Base-by-base conservation (phyloP, 1,284 basidiomycete genomes). In the Fomes fomentarius region DNA sequence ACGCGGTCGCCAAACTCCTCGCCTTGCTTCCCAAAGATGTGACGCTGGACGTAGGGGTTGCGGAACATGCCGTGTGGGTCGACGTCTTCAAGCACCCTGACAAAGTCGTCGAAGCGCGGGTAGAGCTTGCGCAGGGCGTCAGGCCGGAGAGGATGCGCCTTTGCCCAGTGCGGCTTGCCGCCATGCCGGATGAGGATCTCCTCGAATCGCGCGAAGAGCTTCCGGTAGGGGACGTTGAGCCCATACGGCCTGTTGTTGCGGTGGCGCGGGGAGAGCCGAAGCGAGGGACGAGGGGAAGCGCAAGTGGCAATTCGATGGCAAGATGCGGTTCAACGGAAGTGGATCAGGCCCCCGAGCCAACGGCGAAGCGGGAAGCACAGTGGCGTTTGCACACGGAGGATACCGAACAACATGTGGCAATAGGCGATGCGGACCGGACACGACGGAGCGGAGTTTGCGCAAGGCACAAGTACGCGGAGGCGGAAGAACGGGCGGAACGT, bases 101-200 rank as follows among this genome's bases (percentile, higher is more conserved):
- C 74, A 73, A 95, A 98, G 60, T 94, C 87, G 62, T 85, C 81
- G 72, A 96, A 95, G 54, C 82, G 83, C 26, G 95, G 92, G 72
- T 98, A 99, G 24, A 92, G 74, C 56, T 69, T 68, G 52, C 82
- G 80, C 51, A 98, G 79, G 41, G 79, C 76, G 39, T 80, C 79
- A 0, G 91, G 91, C 40, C 81, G 79, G 48, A 95, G 81, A 21
- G 76, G 75, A 71, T 99, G 96, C 21, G 94, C 84, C 74, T 99
- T 99, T 0, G 96, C 97, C 96, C 96, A 99, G 76, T 99, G 96
- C 3, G 96, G 95, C 51, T 93, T 82, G 8, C 95, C 96, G 43
- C 82, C 80, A 72, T 95, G 84, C 34, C 79, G 78, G 30, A 79
- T 71, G 62, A 96, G 71, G 62, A 97, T 89, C 15, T 73, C 67